These are phyloP conservation scores for Grammothele lineata DNA, from an alignment of 768 basidiomycete species.

Conservation along the genomic window DNA sequence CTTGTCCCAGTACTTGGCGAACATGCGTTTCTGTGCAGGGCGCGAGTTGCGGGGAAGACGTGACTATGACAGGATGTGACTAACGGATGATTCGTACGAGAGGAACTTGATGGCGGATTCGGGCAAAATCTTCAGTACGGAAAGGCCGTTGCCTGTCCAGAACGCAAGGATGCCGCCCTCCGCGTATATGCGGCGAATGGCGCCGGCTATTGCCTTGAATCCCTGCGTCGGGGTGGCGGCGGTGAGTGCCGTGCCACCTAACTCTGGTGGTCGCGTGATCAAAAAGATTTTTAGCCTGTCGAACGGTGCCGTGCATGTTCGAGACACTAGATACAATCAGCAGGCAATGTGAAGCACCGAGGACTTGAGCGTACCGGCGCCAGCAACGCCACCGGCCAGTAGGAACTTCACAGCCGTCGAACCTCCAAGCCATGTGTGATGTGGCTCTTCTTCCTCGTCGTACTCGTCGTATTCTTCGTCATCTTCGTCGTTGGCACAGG, in stretches of 20 bases:
- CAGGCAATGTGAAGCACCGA: background rate
- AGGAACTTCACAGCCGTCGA: conserved; percentile 84
- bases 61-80: conserved; percentile 24
- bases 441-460: conserved; percentile 57
- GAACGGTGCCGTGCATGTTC: conserved; percentile 96
- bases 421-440: conserved; percentile 58
- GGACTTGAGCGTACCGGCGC: conserved; percentile 66
- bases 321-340: conserved; percentile 59
- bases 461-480: conserved; percentile 40
- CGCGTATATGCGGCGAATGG: conserved; percentile 76
- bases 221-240: conserved; percentile 46
- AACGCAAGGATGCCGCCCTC: conserved; percentile 90
- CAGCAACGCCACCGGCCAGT: conserved; percentile 90
- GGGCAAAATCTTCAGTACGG: conserved; percentile 92
- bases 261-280: conserved; percentile 81
- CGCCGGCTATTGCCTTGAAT: conserved; percentile 61
- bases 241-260: conserved; percentile 48
- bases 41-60: background rate
- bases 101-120: conserved; percentile 99
- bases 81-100: conserved; percentile 86
- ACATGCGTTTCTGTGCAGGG: conserved; percentile 75
- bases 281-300: conserved; percentile 96
- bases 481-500: conserved; percentile 29
- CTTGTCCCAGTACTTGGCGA: conserved; percentile 87
- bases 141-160: conserved; percentile 97